Conservation (phyloP, 2,329 filamentous ascomycete species). For the Ceratocystis smalleyi region DNA sequence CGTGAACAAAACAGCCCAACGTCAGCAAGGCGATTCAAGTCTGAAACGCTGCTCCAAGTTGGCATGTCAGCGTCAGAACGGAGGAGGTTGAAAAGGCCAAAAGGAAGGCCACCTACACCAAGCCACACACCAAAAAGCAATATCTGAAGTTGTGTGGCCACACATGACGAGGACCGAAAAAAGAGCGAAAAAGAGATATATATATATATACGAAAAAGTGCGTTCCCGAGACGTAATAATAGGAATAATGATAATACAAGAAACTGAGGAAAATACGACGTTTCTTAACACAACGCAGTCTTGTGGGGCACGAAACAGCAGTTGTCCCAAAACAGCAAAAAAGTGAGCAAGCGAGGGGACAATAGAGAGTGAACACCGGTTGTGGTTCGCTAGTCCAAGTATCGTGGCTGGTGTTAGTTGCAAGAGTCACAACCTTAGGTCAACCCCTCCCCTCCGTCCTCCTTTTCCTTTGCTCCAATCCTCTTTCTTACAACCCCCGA, state of each 20-base stretch:
- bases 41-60: neutral
- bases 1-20: neutral
- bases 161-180: neutral
- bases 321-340: slow-evolving; percentile 1
- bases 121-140: neutral
- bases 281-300: neutral
- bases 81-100: neutral
- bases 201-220: neutral
- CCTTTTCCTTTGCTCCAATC: neutral
- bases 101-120: neutral
- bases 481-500: neutral
- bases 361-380: neutral
- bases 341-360: neutral
- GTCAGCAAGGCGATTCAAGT: neutral
- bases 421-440: neutral
- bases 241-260: neutral
- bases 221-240: neutral
- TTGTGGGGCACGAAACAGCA: neutral
- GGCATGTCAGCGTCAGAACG: neutral
- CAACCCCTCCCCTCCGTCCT: neutral
- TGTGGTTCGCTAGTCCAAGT: neutral
- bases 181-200: neutral
- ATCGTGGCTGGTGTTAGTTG: neutral
- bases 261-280: neutral
- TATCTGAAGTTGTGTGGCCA: neutral